Evolutionary conservation across 768 basidiomycete species (phyloP).

Genomic region (Phlegmacium glaucopus): DNA sequence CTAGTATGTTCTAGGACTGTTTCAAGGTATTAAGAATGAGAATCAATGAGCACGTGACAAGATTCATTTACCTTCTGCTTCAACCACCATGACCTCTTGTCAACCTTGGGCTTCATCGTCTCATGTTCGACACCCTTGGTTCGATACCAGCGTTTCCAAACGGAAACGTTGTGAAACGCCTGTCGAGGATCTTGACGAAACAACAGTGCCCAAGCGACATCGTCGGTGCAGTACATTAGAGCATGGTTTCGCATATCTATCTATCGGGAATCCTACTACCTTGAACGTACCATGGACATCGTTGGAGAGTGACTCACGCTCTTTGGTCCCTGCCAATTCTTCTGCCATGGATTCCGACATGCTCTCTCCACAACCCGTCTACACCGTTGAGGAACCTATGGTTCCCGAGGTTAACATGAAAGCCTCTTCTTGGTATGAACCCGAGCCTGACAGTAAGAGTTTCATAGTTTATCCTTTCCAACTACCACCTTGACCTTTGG

Average conservation of each 20-base stretch:
- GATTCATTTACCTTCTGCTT: neutral
- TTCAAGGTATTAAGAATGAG: neutral
- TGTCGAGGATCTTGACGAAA: conserved; percentile 7
- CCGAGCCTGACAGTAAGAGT: conserved; percentile 63
- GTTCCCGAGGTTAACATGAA: conserved; percentile 64
- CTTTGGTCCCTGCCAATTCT: conserved; percentile 3
- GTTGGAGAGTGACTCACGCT: conserved; percentile 2
- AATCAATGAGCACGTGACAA: neutral
- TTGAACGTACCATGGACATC: conserved; percentile 1
- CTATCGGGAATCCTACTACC: conserved; percentile 20
- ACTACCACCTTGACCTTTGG: neutral
- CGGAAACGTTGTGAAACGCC: conserved; percentile 32
- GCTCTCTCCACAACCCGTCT: conserved; percentile 5
- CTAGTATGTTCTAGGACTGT: neutral
- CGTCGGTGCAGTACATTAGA: conserved; percentile 49
- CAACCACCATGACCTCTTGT: conserved; percentile 17
- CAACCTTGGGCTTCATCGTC: conserved; percentile 22
- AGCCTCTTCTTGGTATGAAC: conserved; percentile 60
- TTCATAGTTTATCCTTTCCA: neutral
- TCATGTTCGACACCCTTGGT: conserved; percentile 43
- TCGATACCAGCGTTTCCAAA: conserved; percentile 34
- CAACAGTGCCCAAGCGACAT: conserved; percentile 42
- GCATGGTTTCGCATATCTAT: conserved; percentile 53
- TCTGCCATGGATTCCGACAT: conserved; percentile 12
- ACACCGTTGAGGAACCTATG: conserved; percentile 35